These are phyloP conservation scores for Garcia nutans DNA, from an alignment of 345 rosid genomes.

Conservation along the genomic window DNA sequence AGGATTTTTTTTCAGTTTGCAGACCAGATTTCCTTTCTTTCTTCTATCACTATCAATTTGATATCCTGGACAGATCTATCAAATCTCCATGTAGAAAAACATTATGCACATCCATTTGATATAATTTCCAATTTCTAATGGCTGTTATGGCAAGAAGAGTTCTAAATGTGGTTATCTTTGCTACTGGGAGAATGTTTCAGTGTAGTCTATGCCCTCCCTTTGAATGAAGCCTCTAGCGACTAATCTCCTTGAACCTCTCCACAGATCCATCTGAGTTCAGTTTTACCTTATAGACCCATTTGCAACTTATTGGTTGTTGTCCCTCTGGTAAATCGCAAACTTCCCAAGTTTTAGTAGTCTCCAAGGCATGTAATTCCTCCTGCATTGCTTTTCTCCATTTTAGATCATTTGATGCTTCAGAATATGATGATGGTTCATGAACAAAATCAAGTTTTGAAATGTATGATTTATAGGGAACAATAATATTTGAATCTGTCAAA, in stretches of 20 bases:
- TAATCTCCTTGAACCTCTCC: constrained; percentile 4
- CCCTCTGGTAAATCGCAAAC: too few relatives aligned
- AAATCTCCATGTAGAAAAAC: background rate
- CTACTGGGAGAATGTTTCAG: background rate
- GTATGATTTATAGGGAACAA: too few relatives aligned
- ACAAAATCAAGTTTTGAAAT: too few relatives aligned
- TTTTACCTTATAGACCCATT: constrained; percentile 10
- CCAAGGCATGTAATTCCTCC: too few relatives aligned
- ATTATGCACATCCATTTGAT: background rate
- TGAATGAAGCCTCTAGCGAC: constrained; percentile 12
- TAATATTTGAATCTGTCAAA: too few relatives aligned
- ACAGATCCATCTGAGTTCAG: background rate
- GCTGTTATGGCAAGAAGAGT: background rate
- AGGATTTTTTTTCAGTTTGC: too few relatives aligned
- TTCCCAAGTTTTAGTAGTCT: too few relatives aligned
- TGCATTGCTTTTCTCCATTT: too few relatives aligned
- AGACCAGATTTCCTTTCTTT: too few relatives aligned
- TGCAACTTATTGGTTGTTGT: background rate
- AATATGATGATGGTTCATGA: too few relatives aligned
- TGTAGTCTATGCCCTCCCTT: constrained; percentile 7
- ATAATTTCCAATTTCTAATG: background rate
- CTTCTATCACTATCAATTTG: too few relatives aligned
- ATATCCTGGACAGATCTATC: background rate
- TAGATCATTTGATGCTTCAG: too few relatives aligned
- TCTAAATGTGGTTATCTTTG: background rate